Percentiles rank a stretch among this genome's conserved stretches.
Conservation (phyloP, 768 basidiomycete species). For the Psilocybe cubensis region DNA sequence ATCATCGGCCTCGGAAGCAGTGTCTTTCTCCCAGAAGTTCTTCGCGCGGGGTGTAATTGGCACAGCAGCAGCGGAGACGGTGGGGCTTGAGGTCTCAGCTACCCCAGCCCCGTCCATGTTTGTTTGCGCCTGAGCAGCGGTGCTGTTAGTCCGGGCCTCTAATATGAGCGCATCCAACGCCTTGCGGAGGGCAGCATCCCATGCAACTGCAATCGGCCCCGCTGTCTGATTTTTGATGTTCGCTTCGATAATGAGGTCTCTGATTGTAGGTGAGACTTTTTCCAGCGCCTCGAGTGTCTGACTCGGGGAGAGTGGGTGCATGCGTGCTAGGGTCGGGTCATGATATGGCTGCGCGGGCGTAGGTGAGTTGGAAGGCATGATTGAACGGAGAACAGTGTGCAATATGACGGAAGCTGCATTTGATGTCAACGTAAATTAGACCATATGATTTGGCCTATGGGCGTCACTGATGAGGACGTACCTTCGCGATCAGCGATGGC, state of each 20-base stretch:
- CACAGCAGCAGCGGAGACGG: not conserved
- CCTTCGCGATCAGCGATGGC: conserved; percentile 59
- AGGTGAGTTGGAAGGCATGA: conserved; percentile 39
- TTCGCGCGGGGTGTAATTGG: conserved; percentile 15
- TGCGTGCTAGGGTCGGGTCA: conserved; percentile 40
- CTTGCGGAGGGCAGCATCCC: conserved; percentile 46
- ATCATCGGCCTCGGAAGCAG: conserved; percentile 13
- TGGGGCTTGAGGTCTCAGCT: not conserved
- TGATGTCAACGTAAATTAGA: no score
- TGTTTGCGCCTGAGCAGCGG: not conserved
- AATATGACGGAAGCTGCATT: conserved; percentile 52
- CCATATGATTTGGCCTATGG: no score
- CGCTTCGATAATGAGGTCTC: conserved; percentile 66
- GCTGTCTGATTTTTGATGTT: conserved; percentile 58
- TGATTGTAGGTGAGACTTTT: conserved; percentile 58
- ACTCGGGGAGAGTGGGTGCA: conserved; percentile 34
- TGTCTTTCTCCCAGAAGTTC: conserved; percentile 27
- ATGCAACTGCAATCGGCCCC: conserved; percentile 59
- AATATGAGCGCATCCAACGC: conserved; percentile 5
- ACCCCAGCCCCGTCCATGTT: not conserved
- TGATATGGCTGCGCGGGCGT: conserved; percentile 26
- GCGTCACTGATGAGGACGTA: conserved; percentile 24
- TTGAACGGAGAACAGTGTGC: conserved; percentile 55
- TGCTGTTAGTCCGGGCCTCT: no score
- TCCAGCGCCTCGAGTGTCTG: conserved; percentile 40